Percentiles rank a stretch among this genome's conserved stretches.
Evolutionary conservation across 345 rosid species (phyloP).

Genomic region (Carallia brachiata): DNA sequence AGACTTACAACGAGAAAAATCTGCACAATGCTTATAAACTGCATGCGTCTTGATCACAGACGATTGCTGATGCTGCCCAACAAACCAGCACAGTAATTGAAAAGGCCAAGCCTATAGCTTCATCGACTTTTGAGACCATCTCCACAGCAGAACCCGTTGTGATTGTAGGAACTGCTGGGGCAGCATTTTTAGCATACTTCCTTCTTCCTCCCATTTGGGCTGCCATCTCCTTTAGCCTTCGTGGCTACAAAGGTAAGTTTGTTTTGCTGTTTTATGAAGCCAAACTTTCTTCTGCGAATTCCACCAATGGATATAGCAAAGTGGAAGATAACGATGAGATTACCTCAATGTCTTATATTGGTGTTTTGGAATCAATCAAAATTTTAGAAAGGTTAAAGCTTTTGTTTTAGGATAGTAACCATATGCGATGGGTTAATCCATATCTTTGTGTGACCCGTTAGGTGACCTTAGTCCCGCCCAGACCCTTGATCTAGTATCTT

Average conservation of each 20-base stretch:
- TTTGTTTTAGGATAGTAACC: not conserved
- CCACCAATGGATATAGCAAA: not conserved
- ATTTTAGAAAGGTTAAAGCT: not conserved
- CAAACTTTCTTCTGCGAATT: not conserved
- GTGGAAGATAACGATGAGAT: not conserved
- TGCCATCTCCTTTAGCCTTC: conserved; percentile 56
- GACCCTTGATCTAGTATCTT: conserved; percentile 61
- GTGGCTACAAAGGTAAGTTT: conserved; percentile 83
- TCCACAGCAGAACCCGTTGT: conserved; percentile 71
- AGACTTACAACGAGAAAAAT: not conserved
- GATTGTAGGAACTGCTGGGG: conserved; percentile 70
- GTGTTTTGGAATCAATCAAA: not conserved
- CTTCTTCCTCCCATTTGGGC: conserved; percentile 83
- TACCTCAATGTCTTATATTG: not conserved
- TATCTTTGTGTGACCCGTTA: conserved; percentile 20
- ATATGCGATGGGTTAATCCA: not conserved
- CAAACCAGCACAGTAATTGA: conserved; percentile 62
- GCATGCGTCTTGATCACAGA: conserved; percentile 41
- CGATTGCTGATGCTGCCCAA: conserved; percentile 70
- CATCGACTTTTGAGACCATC: conserved; percentile 70
- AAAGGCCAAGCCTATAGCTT: conserved; percentile 78
- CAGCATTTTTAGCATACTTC: conserved; percentile 59
- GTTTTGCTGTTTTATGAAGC: not conserved
- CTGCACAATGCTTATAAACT: not conserved
- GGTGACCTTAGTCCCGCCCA: conserved; percentile 90